Conservation (phyloP, 1,139 yeast genomes). For the Nadsonia starkeyi-henricii region DNA sequence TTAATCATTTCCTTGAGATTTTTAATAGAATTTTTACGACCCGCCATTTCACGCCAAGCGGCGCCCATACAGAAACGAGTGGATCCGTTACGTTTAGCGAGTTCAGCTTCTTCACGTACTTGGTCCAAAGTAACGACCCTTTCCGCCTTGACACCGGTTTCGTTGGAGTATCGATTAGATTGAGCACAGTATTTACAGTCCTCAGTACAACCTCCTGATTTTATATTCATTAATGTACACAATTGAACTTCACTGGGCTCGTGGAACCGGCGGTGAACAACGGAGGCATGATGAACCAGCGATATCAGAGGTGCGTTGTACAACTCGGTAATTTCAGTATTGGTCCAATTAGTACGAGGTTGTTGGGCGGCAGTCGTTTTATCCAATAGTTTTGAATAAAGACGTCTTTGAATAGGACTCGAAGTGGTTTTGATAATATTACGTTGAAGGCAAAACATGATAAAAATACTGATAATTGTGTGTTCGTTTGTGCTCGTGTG, state of each 20-base stretch:
- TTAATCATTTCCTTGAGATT: constrained; percentile 53
- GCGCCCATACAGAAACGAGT: constrained; percentile 81
- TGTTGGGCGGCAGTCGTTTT: constrained; percentile 7
- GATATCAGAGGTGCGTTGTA: constrained; percentile 52
- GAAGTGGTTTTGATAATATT: too few relatives aligned
- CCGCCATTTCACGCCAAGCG: constrained; percentile 79
- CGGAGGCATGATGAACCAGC: constrained; percentile 44
- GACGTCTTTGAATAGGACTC: too few relatives aligned
- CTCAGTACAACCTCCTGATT: constrained; percentile 72
- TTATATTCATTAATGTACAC: constrained; percentile 61
- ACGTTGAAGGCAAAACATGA: too few relatives aligned
- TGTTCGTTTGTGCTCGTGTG: too few relatives aligned
- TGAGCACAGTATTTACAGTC: constrained; percentile 77
- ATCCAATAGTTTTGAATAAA: background rate
- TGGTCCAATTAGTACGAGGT: constrained; percentile 40
- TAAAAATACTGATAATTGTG: too few relatives aligned
- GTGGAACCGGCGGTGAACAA: constrained; percentile 53
- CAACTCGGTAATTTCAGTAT: constrained; percentile 41
- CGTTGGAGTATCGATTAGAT: constrained; percentile 40
- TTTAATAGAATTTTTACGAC: constrained; percentile 54
- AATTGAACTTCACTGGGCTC: constrained; percentile 60
- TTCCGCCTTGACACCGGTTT: constrained; percentile 55
- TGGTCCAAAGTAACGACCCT: constrained; percentile 46
- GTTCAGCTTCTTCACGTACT: constrained; percentile 48
- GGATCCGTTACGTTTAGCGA: constrained; percentile 56